These are phyloP conservation scores for Aspergillus pseudonomiae DNA, from an alignment of 2,329 filamentous ascomycete genomes.

Conservation along the genomic window DNA sequence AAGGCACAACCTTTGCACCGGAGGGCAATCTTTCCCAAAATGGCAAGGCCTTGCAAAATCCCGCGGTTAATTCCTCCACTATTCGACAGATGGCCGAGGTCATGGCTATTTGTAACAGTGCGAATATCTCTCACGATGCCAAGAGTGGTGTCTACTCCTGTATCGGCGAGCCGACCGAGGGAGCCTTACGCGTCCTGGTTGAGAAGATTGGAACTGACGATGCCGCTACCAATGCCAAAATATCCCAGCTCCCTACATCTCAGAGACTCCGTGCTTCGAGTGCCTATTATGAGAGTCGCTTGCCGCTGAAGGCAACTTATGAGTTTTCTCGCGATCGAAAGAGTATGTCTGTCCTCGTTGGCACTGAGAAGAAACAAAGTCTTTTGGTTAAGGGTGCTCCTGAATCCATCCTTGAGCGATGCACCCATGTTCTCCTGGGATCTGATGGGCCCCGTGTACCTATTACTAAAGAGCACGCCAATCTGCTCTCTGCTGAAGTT, in stretches of 20 bases:
- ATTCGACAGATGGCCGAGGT: slow-evolving; percentile 75
- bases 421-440: slow-evolving; percentile 78
- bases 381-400: slow-evolving; percentile 96
- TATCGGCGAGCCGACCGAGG: slow-evolving; percentile 94
- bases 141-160: slow-evolving; percentile 75
- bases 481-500: slow-evolving; percentile 76
- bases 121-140: slow-evolving; percentile 78
- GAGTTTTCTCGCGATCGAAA: slow-evolving; percentile 98
- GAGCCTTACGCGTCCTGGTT: slow-evolving; percentile 82
- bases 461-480: slow-evolving; percentile 69
- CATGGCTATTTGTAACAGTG: slow-evolving; percentile 82
- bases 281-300: slow-evolving; percentile 76
- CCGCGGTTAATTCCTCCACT: slow-evolving; percentile 72
- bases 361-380: slow-evolving; percentile 69
- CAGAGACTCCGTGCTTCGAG: slow-evolving; percentile 80
- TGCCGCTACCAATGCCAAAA: slow-evolving; percentile 57
- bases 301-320: slow-evolving; percentile 79
- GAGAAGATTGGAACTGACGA: slow-evolving; percentile 93
- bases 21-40: slow-evolving; percentile 71
- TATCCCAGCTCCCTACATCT: slow-evolving; percentile 51
- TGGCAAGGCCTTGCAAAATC: slow-evolving; percentile 69
- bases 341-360: slow-evolving; percentile 96
- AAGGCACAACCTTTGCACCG: slow-evolving; percentile 90
- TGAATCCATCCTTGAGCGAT: slow-evolving; percentile 90
- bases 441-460: slow-evolving; percentile 75